Conservation (phyloP, 2,329 filamentous ascomycete species). For the Penicillium paneum region DNA sequence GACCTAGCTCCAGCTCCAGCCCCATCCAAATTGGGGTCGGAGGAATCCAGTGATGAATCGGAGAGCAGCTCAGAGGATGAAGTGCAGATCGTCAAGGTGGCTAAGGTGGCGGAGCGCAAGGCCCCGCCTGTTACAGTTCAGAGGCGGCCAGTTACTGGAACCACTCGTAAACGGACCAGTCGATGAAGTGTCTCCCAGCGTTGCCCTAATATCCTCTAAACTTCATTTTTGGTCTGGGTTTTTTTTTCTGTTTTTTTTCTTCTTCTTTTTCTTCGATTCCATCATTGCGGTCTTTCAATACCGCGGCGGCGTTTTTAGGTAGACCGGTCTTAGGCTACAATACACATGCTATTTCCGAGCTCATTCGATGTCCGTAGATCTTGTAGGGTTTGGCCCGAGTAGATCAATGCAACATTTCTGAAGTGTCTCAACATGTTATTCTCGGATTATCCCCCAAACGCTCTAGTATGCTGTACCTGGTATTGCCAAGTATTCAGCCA, state of each 20-base stretch:
- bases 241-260: not conserved
- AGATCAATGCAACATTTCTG: not conserved
- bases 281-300: not conserved
- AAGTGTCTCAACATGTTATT: not conserved
- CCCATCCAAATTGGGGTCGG: constrained; percentile 15
- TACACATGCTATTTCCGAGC: not conserved
- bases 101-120: constrained; percentile 27
- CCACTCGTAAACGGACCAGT: constrained; percentile 25
- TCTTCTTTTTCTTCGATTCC: constrained; percentile 1
- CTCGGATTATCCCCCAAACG: not conserved
- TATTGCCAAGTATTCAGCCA: constrained; percentile 4
- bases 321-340: constrained; percentile 1
- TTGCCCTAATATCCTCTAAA: constrained; percentile 1
- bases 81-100: constrained; percentile 29
- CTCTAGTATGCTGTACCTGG: not conserved
- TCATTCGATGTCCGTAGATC: not conserved
- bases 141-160: constrained; percentile 18
- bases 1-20: not conserved
- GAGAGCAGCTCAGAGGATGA: constrained; percentile 30
- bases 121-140: constrained; percentile 18
- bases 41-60: constrained; percentile 18
- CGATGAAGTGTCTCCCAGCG: constrained; percentile 17
- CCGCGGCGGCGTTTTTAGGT: constrained; percentile 2
- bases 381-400: not conserved
- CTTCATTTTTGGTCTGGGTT: not conserved